Evolutionary conservation across 441 rosid genomes (phyloP), one percentile per base, ranked within the genome.

Genomic region (Capsella rubella): DNA sequence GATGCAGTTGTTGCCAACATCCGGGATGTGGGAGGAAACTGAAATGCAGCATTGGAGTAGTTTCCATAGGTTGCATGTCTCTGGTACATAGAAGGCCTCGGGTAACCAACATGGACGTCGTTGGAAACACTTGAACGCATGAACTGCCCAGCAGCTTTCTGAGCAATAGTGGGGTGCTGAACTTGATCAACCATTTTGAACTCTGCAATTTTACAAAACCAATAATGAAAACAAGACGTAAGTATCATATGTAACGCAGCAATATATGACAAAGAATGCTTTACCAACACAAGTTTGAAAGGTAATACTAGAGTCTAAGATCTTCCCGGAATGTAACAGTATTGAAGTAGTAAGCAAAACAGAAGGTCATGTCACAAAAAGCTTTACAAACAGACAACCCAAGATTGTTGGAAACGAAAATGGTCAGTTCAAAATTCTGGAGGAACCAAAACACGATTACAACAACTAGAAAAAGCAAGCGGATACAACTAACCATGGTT

Each of bases 181-280:
- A 72, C 79, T 73, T 87, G 93, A 83, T 91, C 90, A 73, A 54
- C 90, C 97, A 91, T 91, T 61, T 71, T 75, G 54, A 65, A 71
- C 76, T 76, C 67, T 76, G 64, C 34, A 71, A 39, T 60, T 18
- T 40, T 3, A 55, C 9, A 55, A 69, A 53, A 28, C 32, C 18
- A 64, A 1, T 2, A 37, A 29, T 29, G 40, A 35, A 39, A 52
- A 55, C 21, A 0, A 43, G 6, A 54, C 18, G 3, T 2, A 2
- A 10, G 8, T 0, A 45, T 31, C 16, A 52, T 5, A 8, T 18
- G 37, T 3, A 64, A 25, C 8, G 58, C 3, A 46, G 25, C 32
- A 11, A 57, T 0, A 10, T 11, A 50, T 12, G 37, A 27, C 4
- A 37, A 11, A 18, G 3, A 51, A 0, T 8, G 8, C 5, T 53